Conservation (phyloP, 2,329 filamentous ascomycete species). For the Fusarium setosum region DNA sequence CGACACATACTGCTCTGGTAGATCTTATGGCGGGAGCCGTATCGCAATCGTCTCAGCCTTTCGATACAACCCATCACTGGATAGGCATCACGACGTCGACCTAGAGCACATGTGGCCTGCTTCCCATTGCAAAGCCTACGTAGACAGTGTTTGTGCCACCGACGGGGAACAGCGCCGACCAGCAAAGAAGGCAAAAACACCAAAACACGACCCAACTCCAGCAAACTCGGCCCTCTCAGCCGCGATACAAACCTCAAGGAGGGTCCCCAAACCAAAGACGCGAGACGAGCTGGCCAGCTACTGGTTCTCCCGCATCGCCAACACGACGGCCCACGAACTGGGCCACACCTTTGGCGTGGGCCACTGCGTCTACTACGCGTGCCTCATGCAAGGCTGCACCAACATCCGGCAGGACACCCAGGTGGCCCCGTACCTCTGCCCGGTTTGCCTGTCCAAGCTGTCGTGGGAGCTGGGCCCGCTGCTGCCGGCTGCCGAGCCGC, state of each 20-base stretch:
- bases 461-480: constrained; percentile 30
- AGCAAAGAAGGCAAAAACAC: not conserved
- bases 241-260: constrained; percentile 47
- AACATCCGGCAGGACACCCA: constrained; percentile 67
- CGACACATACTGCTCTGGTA: constrained; percentile 71
- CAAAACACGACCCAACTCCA: not conserved
- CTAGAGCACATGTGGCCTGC: constrained; percentile 71
- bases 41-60: constrained; percentile 72
- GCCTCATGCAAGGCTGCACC: constrained; percentile 71
- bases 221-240: constrained; percentile 44
- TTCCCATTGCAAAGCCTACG: constrained; percentile 67
- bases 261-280: constrained; percentile 34
- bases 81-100: constrained; percentile 52
- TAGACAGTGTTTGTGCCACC: constrained; percentile 51
- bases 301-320: constrained; percentile 68
- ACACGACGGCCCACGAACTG: constrained; percentile 72
- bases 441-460: constrained; percentile 68
- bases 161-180: not conserved
- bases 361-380: constrained; percentile 75
- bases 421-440: constrained; percentile 73
- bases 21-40: constrained; percentile 73
- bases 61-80: constrained; percentile 67
- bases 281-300: constrained; percentile 50
- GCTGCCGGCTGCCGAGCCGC: constrained; percentile 30
- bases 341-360: constrained; percentile 75